Evolutionary conservation across 768 basidiomycete species (phyloP), one percentile per base, ranked within the genome.

Genomic region (Inosperma sp.): DNA sequence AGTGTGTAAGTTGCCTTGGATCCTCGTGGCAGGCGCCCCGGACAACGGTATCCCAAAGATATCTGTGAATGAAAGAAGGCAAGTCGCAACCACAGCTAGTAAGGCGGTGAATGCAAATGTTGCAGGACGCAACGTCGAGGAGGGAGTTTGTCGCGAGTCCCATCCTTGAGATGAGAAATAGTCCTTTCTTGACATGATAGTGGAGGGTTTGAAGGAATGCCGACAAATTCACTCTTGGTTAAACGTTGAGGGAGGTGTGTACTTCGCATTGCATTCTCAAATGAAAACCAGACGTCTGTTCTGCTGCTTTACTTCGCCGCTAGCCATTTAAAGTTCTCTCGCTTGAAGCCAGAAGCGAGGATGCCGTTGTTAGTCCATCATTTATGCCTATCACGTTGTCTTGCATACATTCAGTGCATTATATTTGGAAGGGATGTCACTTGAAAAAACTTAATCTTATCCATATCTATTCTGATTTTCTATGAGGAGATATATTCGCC

Each of bases 301-400:
- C n/a, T 4, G 34, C 9, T 3, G 34, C n/a, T 19, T 36, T 14
- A 10, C n/a, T 10, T 6, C 6, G n/a, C 9, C n/a, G n/a, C 34
- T 19, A 36, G 34, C 34, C 4, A 26, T 48, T 48, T 16, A 19
- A 22, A 36, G 31, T 22, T 17, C 35, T 48, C 21, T 37, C 44
- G 46, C 52, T 58, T 21, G 44, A 43, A 56, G 57, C 56, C 65
- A 65, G 65, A 51, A 41, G n/a, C n/a, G n/a, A n/a, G n/a, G n/a
- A n/a, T n/a, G n/a, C n/a, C n/a, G n/a, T n/a, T n/a, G n/a, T n/a
- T n/a, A n/a, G n/a, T n/a, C n/a, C n/a, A n/a, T n/a, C n/a, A n/a
- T n/a, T n/a, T n/a, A n/a, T n/a, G n/a, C n/a, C n/a, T n/a, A 49
- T 31, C 48, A 49, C 37, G 48, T 49, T 49, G 48, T 29, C 36